Conservation (phyloP, 2,329 filamentous ascomycete genomes). For the Xenosphaeropsis pyriputrescens region DNA sequence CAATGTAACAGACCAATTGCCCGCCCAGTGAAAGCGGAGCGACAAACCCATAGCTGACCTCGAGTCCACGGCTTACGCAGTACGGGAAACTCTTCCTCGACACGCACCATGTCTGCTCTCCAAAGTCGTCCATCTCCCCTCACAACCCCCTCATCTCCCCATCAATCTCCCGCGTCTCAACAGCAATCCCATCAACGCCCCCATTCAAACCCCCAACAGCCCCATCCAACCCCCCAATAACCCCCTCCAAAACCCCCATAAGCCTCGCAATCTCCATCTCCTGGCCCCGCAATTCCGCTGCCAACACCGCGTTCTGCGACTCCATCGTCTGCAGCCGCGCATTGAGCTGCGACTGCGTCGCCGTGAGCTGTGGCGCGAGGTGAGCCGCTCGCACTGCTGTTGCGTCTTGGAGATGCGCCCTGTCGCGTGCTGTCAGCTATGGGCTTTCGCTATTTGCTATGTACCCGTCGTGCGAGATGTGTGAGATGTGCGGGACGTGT, state of each 20-base stretch:
- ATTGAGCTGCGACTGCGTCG: slow-evolving; percentile 40
- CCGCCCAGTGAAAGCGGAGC: too few species aligned
- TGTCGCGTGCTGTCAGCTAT: not conserved
- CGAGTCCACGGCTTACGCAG: too few species aligned
- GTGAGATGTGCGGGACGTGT: too few species aligned
- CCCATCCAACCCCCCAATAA: slow-evolving; percentile 33
- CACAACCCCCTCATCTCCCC: too few species aligned
- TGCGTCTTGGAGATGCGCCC: slow-evolving; percentile 40
- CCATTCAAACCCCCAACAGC: slow-evolving; percentile 37
- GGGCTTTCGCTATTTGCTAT: too few species aligned
- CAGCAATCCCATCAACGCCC: slow-evolving; percentile 16
- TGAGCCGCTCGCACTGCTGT: slow-evolving; percentile 37
- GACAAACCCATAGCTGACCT: too few species aligned
- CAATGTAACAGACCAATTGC: too few species aligned
- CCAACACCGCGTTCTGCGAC: slow-evolving; percentile 38
- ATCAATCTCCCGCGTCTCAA: too few species aligned
- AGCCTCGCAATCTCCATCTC: slow-evolving; percentile 29
- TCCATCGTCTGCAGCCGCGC: slow-evolving; percentile 40
- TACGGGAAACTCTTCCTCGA: too few species aligned
- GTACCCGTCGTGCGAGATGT: too few species aligned
- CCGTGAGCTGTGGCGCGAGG: slow-evolving; percentile 33
- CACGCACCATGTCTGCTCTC: too few species aligned
- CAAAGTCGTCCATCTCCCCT: too few species aligned
- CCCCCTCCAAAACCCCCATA: slow-evolving; percentile 15
- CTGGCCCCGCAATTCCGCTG: slow-evolving; percentile 35